Evolutionary conservation across 148 eudicot species (phyloP).

Genomic region (Vaccinium vitisidaea): DNA sequence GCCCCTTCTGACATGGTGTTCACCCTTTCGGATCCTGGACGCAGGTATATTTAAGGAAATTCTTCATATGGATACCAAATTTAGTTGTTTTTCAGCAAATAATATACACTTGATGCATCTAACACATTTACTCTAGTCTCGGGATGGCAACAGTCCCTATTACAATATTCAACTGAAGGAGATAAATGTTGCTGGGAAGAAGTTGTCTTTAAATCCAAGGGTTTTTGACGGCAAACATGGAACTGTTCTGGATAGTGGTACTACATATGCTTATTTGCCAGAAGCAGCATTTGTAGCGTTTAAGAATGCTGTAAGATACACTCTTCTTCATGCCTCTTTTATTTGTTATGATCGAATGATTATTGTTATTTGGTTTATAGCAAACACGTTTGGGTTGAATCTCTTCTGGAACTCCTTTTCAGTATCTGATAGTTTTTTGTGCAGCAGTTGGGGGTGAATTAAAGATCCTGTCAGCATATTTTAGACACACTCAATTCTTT

Average conservation of each 20-base stretch:
- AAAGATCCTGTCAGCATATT: not conserved
- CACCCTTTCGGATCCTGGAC: constrained; percentile 70
- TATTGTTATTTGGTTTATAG: not conserved
- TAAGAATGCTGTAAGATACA: constrained; percentile 73
- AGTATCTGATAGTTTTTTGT: not conserved
- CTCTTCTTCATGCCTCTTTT: not conserved
- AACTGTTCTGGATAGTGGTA: constrained; percentile 87
- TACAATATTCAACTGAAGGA: constrained; percentile 93
- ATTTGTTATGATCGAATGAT: not conserved
- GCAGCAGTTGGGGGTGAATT: not conserved
- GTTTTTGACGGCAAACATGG: constrained; percentile 93
- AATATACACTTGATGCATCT: constrained; percentile 63
- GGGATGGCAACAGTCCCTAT: constrained; percentile 96
- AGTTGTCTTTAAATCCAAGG: constrained; percentile 45
- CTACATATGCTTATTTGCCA: constrained; percentile 89
- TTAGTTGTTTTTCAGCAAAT: constrained; percentile 39
- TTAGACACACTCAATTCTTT: not conserved
- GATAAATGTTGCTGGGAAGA: constrained; percentile 82
- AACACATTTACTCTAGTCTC: constrained; percentile 96
- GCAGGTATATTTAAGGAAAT: constrained; percentile 65
- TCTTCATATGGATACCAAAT: constrained; percentile 19
- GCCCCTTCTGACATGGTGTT: constrained; percentile 76
- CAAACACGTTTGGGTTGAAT: not conserved
- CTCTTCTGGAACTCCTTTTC: not conserved
- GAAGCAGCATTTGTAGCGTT: constrained; percentile 80